A percentile compares a stretch with the other conserved stretches of the same genome.
Conservation (phyloP, 2,329 filamentous ascomycete species). For the Phaeosphaeria sp. region DNA sequence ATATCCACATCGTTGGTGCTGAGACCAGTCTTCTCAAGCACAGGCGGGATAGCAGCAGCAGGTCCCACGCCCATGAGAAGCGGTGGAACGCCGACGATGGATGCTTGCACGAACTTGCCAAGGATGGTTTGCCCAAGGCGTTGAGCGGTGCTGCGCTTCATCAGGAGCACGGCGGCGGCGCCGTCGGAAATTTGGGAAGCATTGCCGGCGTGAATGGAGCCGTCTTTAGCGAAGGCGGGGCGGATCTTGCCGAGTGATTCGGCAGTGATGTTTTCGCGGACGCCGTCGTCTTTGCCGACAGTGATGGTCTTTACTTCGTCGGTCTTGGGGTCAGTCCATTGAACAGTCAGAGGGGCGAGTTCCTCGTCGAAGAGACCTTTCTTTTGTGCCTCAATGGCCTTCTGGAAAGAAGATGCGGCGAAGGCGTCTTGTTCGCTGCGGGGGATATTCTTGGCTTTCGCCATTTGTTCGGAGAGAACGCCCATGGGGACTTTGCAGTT, state of each 20-base stretch:
- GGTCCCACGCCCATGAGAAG: slow-evolving; percentile 96
- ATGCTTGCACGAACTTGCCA: slow-evolving; percentile 88
- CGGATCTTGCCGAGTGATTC: slow-evolving; percentile 91
- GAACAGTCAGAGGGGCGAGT: slow-evolving; percentile 84
- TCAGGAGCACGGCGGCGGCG: slow-evolving; percentile 91
- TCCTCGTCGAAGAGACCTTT: slow-evolving; percentile 92
- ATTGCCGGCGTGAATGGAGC: slow-evolving; percentile 94
- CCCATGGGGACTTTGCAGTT: slow-evolving; percentile 99
- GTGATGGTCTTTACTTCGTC: slow-evolving; percentile 83
- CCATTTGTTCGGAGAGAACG: slow-evolving; percentile 91
- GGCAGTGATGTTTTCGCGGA: slow-evolving; percentile 82
- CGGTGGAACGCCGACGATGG: slow-evolving; percentile 86
- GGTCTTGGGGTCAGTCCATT: slow-evolving; percentile 89
- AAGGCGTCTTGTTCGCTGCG: slow-evolving; percentile 87
- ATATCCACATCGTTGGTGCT: slow-evolving; percentile 88
- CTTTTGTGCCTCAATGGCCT: slow-evolving; percentile 84
- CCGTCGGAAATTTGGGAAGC: slow-evolving; percentile 93
- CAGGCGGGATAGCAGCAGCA: slow-evolving; percentile 94
- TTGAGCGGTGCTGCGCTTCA: slow-evolving; percentile 92
- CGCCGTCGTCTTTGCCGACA: slow-evolving; percentile 84
- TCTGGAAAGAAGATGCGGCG: slow-evolving; percentile 90
- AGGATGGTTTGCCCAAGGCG: slow-evolving; percentile 85
- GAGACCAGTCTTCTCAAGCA: slow-evolving; percentile 85
- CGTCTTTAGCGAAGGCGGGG: slow-evolving; percentile 88
- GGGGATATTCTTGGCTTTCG: slow-evolving; percentile 76